A percentile compares a stretch with the other conserved stretches of the same genome.
phyloP scores from a whole-genome alignment of 352 stramenopile species.

The Phytophthora crassamura region DNA sequence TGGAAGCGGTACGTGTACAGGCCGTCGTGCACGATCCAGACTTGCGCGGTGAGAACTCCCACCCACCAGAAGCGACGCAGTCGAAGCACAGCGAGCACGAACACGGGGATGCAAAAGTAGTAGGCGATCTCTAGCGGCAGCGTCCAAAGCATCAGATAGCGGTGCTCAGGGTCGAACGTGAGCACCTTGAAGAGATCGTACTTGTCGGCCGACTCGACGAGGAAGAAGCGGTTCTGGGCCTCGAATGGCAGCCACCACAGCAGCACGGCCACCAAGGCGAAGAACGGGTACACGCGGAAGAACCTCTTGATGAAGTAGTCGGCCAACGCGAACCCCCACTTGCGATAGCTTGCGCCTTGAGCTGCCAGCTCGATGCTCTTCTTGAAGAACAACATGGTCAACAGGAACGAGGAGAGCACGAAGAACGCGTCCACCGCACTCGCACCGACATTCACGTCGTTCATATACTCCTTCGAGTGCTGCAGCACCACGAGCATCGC shows the following conservation, averaged over 20 bases:
- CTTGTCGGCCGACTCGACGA: too few species aligned
- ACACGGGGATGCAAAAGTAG: slow-evolving; percentile 48
- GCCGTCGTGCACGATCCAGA: slow-evolving; percentile 31
- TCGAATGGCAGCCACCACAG: too few species aligned
- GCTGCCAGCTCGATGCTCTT: too few species aligned
- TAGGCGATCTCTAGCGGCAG: slow-evolving; percentile 44
- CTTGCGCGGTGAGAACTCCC: slow-evolving; percentile 5
- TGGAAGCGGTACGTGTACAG: too few species aligned
- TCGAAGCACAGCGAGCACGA: slow-evolving; percentile 26
- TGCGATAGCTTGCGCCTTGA: too few species aligned
- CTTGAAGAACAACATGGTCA: slow-evolving; percentile 36
- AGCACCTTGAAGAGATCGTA: slow-evolving; percentile 44
- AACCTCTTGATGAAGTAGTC: too few species aligned
- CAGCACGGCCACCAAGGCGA: too few species aligned
- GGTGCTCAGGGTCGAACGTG: slow-evolving; percentile 26
- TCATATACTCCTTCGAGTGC: slow-evolving; percentile 21
- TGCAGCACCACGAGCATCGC: slow-evolving; percentile 30
- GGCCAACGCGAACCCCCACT: too few species aligned
- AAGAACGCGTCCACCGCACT: slow-evolving; percentile 36
- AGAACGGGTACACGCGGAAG: too few species aligned
- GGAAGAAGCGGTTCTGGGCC: too few species aligned
- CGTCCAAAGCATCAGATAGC: slow-evolving; percentile 28
- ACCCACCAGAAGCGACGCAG: slow-evolving; percentile 20
- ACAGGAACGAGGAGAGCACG: slow-evolving; percentile 32
- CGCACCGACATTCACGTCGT: slow-evolving; percentile 18